Conservation (phyloP, 192 early-diverging fungal genomes). For the Martensiomyces pterosporus region DNA sequence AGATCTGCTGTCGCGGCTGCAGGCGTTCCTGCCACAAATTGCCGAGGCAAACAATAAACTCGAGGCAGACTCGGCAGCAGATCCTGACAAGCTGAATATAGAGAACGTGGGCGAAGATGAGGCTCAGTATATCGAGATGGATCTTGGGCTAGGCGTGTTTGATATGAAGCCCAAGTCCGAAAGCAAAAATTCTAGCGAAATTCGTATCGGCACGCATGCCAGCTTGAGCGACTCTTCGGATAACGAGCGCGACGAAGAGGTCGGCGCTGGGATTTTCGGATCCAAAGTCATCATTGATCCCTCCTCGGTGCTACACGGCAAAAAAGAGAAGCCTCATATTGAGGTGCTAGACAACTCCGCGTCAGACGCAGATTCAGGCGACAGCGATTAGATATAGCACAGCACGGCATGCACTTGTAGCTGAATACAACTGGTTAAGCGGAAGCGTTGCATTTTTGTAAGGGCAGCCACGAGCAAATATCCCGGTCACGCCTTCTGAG, state of each 20-base stretch:
- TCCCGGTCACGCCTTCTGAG: too few relatives aligned
- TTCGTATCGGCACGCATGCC: slow-evolving; percentile 16
- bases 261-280: background rate
- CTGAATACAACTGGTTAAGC: too few relatives aligned
- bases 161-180: slow-evolving; percentile 44
- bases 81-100: slow-evolving; percentile 35
- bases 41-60: slow-evolving; percentile 44
- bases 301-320: slow-evolving; percentile 1
- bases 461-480: too few relatives aligned
- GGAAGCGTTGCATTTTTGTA: too few relatives aligned
- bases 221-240: background rate
- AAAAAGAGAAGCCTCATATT: slow-evolving; percentile 5
- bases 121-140: slow-evolving; percentile 48
- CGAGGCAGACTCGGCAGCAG: slow-evolving; percentile 18
- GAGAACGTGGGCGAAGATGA: slow-evolving; percentile 37
- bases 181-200: slow-evolving; percentile 1
- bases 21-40: slow-evolving; percentile 45
- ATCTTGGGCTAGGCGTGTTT: slow-evolving; percentile 42
- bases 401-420: too few relatives aligned
- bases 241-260: slow-evolving; percentile 3
- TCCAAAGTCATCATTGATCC: slow-evolving; percentile 10
- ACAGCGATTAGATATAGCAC: too few relatives aligned
- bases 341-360: slow-evolving; percentile 11
- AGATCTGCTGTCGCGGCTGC: slow-evolving; percentile 35
- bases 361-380: too few relatives aligned